Evolutionary conservation across 805 yeast species (phyloP).

Genomic region (Kregervanrija fluxuum): DNA sequence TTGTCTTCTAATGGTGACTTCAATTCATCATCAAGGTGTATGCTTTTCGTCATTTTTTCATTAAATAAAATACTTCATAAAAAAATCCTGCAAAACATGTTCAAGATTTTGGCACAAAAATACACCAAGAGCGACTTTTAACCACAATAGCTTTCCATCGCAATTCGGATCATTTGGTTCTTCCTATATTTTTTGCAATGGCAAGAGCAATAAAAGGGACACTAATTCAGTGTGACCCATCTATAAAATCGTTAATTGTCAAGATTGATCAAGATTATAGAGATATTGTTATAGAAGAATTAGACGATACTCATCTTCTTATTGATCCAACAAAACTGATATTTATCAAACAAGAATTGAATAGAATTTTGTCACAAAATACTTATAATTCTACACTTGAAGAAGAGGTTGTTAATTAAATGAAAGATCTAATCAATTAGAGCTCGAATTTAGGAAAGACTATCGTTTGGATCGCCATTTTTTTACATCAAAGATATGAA

Average conservation of each 20-base stretch:
- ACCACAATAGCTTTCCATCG: too few species aligned
- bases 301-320: constrained; percentile 86
- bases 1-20: neutral
- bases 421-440: too few species aligned
- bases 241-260: constrained; percentile 78
- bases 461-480: too few species aligned
- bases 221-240: constrained; percentile 67
- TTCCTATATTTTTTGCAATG: constrained; percentile 20
- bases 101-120: too few species aligned
- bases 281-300: constrained; percentile 67
- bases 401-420: constrained; percentile 35
- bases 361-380: constrained; percentile 69
- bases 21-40: neutral
- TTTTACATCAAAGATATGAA: too few species aligned
- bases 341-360: constrained; percentile 70
- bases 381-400: constrained; percentile 80
- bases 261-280: constrained; percentile 71
- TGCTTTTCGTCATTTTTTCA: too few species aligned
- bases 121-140: too few species aligned
- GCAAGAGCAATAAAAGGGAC: constrained; percentile 53
- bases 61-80: too few species aligned
- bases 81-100: too few species aligned
- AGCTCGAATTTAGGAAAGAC: too few species aligned
- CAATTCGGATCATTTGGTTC: neutral
- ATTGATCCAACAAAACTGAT: constrained; percentile 74